Conservation (phyloP, 2,329 filamentous ascomycete genomes). For the Chaetomium globosum region DNA sequence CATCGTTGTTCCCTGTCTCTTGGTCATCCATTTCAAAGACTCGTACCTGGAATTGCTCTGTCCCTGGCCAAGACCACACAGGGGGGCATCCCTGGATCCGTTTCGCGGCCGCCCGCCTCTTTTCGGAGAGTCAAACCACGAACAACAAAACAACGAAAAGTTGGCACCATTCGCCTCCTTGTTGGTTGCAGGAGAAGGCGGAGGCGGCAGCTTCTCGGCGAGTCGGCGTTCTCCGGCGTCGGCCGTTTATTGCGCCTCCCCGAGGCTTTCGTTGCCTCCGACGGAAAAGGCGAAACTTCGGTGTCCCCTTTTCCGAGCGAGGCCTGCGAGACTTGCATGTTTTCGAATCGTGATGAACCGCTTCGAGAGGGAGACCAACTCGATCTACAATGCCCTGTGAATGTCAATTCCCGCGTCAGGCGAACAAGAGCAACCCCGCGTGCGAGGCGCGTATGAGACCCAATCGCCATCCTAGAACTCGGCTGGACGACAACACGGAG, state of each 20-base stretch:
- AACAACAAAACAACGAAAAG: background rate
- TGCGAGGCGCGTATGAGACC: background rate
- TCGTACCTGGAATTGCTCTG: conserved; percentile 13
- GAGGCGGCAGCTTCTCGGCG: background rate
- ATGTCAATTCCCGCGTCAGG: background rate
- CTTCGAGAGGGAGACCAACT: background rate
- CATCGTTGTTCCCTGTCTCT: background rate
- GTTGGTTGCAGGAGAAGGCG: background rate
- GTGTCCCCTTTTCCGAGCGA: background rate
- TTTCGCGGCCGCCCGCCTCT: background rate
- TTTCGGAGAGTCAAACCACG: background rate
- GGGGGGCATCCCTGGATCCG: conserved; percentile 4
- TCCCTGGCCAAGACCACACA: conserved; percentile 1
- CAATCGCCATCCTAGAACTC: background rate
- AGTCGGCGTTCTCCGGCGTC: background rate
- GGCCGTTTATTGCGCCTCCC: background rate
- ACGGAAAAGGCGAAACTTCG: background rate
- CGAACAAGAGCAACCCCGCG: background rate
- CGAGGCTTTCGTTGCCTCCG: background rate
- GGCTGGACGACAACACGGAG: no score
- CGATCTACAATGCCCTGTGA: background rate
- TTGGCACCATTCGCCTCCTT: background rate
- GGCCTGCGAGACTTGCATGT: background rate
- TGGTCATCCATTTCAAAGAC: conserved; percentile 5
- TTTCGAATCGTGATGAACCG: no score